Evolutionary conservation across 495 filamentous ascomycete genomes (phyloP), one percentile per base, ranked within the genome.

Genomic region (Chaetomium tenue): DNA sequence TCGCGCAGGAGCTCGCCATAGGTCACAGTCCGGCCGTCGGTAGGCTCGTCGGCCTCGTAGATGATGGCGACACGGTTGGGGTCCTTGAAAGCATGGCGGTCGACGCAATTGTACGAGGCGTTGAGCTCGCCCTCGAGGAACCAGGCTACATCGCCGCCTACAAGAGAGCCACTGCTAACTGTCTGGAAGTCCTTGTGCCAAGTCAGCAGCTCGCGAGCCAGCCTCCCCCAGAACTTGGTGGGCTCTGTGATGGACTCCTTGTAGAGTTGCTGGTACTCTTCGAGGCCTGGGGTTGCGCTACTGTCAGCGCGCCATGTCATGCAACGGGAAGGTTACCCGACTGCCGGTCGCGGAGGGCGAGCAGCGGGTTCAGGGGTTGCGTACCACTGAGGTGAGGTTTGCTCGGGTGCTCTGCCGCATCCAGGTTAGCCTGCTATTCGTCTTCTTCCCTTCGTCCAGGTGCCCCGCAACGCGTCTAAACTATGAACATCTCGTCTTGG

Each of bases 61-160:
- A 98, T 97, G 77, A 99, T 95, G 69, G 94, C 94, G 46, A 93
- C 86, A 80, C 86, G 90, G 78, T 97, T 79, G 20, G 95, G 95
- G 79, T 96, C 84, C 78, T 92, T 92, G 80, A 93, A 82, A 12
- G 93, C 94, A 77, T 97, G 94, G 65, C 94, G 90, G 71, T 99
- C 94, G 60, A 99, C 89, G 74, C 91, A 95, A 82, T 99, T 99
- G 85, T 91, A 99, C 26, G 90, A 92, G 52, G 94, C 95, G 71
- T 98, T 98, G 69, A 99, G 83, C 63, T 88, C 85, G 63, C 94
- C 94, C 78, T 97, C 94, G 56, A 91, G 77, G 75, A 99, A 99
- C 95, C 95, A 99, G 61, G 91, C 88, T 69, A 83, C 88, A 81
- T 98, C 93, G 66, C 94, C 94, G 67, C 89, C 82, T 63, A 75